Conservation (phyloP, 192 early-diverging fungal genomes). For the Backusella circina region DNA sequence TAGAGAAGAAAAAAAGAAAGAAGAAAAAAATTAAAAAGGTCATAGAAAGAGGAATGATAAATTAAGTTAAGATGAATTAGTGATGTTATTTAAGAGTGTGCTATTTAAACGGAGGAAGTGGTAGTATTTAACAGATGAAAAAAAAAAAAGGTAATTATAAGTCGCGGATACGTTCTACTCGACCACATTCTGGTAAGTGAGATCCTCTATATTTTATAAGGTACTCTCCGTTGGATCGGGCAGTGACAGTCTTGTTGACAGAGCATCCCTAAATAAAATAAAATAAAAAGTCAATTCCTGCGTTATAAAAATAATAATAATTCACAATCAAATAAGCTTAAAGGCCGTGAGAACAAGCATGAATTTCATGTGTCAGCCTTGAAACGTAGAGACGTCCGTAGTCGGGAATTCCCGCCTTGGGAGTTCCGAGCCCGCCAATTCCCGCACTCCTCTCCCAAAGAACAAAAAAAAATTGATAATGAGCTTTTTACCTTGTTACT, state of each 20-base stretch:
- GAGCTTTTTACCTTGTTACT: constrained; percentile 41
- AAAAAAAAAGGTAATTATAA: background rate
- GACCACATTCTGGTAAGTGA: constrained; percentile 49
- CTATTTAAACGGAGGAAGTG: background rate
- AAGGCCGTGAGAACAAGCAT: constrained; percentile 15
- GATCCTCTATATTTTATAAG: constrained; percentile 52
- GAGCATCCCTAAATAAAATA: constrained; percentile 25
- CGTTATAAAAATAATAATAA: background rate
- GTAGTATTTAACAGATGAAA: background rate
- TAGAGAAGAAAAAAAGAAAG: background rate
- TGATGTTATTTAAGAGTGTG: background rate
- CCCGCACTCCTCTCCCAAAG: constrained; percentile 10
- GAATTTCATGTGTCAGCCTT: constrained; percentile 20
- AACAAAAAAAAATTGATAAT: constrained; percentile 5
- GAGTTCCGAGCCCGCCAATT: constrained; percentile 16
- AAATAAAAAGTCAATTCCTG: background rate
- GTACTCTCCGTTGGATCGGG: constrained; percentile 46
- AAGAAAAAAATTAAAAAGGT: background rate
- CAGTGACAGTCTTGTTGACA: constrained; percentile 58
- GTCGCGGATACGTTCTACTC: constrained; percentile 31
- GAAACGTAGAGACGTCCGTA: background rate
- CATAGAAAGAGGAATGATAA: background rate
- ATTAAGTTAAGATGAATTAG: background rate
- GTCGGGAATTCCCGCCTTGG: constrained; percentile 13
- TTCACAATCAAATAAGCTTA: background rate